These are phyloP conservation scores for Thecaphora thlaspeos DNA, from an alignment of 1,284 basidiomycete genomes.

Conservation along the genomic window DNA sequence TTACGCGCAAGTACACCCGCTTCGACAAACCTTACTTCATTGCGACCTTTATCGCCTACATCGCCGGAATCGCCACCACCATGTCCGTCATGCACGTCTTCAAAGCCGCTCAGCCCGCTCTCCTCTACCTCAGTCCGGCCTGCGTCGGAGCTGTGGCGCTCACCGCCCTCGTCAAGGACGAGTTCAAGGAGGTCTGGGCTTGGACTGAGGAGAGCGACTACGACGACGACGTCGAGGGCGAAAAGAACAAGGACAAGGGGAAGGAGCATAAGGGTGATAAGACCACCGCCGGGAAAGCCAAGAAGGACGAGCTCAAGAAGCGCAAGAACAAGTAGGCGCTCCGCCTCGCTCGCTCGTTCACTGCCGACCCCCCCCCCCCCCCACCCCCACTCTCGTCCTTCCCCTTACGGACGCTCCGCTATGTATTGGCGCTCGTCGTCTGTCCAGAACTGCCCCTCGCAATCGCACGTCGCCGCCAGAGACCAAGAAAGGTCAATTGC, in stretches of 20 bases:
- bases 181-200: conserved; percentile 51
- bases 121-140: conserved; percentile 75
- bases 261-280: conserved; percentile 11
- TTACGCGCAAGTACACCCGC: conserved; percentile 34
- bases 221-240: conserved; percentile 6
- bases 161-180: conserved; percentile 56
- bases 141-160: conserved; percentile 61
- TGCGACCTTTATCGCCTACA: conserved; percentile 72
- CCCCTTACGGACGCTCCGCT: too few relatives aligned
- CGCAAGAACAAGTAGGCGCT: too few relatives aligned
- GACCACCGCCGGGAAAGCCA: too few relatives aligned
- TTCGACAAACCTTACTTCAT: conserved; percentile 79
- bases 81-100: conserved; percentile 85
- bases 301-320: too few relatives aligned
- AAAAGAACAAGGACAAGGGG: conserved; percentile 11
- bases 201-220: conserved; percentile 45
- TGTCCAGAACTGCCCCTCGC: too few relatives aligned
- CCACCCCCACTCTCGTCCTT: too few relatives aligned
- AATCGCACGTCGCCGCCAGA: too few relatives aligned
- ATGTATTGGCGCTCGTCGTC: too few relatives aligned
- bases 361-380: too few relatives aligned
- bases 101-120: conserved; percentile 80
- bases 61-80: conserved; percentile 74
- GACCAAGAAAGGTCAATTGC: too few relatives aligned
- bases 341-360: too few relatives aligned